Percentiles rank a stretch among this genome's conserved stretches.
Conservation (phyloP, 176 grass and related monocot genomes). For the Chloris gayana region DNA sequence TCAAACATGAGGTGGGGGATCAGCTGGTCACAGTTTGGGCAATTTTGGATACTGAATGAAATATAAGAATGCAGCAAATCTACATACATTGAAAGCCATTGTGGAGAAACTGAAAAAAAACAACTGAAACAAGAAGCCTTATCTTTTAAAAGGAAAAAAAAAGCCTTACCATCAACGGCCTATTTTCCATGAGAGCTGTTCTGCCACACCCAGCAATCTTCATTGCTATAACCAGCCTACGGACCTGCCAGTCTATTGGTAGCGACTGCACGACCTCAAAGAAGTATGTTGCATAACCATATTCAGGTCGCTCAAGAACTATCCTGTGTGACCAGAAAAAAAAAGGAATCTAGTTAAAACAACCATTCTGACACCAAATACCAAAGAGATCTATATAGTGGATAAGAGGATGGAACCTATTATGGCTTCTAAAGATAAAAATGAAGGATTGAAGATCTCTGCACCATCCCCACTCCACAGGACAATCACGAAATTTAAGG, state of each 20-base stretch:
- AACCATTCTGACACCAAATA: slow-evolving; percentile 15
- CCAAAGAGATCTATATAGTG: slow-evolving; percentile 1
- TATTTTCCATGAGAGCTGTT: slow-evolving; percentile 84
- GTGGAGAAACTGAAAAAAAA: too few relatives aligned
- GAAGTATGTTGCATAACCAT: slow-evolving; percentile 95
- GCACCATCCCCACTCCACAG: slow-evolving; percentile 99
- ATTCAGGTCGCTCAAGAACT: slow-evolving; percentile 94
- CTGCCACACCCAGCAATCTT: slow-evolving; percentile 82
- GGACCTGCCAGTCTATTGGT: slow-evolving; percentile 84
- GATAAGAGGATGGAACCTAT: slow-evolving; percentile 54
- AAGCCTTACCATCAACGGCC: slow-evolving; percentile 64
- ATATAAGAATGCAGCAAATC: background rate
- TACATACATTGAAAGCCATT: background rate
- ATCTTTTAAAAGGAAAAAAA: too few relatives aligned
- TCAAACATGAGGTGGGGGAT: background rate
- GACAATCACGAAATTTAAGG: slow-evolving; percentile 71
- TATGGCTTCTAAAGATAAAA: slow-evolving; percentile 84
- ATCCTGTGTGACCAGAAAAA: slow-evolving; percentile 57
- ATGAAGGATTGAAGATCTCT: slow-evolving; percentile 93
- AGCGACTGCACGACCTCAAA: slow-evolving; percentile 77
- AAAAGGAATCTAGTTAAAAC: slow-evolving; percentile 15
- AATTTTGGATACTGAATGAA: background rate
- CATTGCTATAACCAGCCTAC: slow-evolving; percentile 77
- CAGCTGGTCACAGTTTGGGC: background rate
- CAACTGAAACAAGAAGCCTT: too few relatives aligned